phyloP scores from a whole-genome alignment of 2,329 filamentous ascomycete species.

The Pseudogymnoascus pannorum region DNA sequence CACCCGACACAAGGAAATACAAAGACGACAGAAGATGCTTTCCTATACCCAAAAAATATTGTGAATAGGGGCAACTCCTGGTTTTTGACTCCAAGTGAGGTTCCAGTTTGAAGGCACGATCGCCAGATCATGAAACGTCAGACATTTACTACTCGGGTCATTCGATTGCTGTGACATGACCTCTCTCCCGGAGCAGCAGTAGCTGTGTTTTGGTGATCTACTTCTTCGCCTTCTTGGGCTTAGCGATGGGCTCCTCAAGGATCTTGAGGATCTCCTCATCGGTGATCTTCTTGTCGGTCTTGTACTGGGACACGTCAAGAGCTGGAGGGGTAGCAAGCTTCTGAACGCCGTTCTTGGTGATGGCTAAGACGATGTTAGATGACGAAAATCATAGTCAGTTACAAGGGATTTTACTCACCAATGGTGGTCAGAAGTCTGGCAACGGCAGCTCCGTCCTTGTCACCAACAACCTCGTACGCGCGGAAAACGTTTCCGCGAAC shows the following conservation, averaged over 20 bases:
- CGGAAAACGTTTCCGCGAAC: slow-evolving; percentile 87
- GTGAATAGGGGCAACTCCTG: not conserved
- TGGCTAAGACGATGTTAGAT: slow-evolving; percentile 47
- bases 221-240: slow-evolving; percentile 70
- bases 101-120: not conserved
- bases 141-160: not conserved
- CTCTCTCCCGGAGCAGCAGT: not conserved
- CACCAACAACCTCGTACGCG: slow-evolving; percentile 92
- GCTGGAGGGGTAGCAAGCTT: slow-evolving; percentile 71
- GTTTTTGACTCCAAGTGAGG: not conserved
- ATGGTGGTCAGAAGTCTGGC: slow-evolving; percentile 84
- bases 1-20: not conserved
- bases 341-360: slow-evolving; percentile 95
- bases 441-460: slow-evolving; percentile 81
- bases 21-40: not conserved
- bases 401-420: slow-evolving; percentile 53
- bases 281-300: slow-evolving; percentile 96
- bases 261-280: slow-evolving; percentile 95
- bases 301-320: slow-evolving; percentile 72
- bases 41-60: not conserved
- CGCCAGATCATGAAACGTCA: slow-evolving; percentile 2
- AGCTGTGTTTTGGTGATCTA: slow-evolving; percentile 22
- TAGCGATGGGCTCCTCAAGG: slow-evolving; percentile 78
- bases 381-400: not conserved
- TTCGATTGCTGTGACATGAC: not conserved